A percentile compares a stretch with the other conserved stretches of the same genome.
Conservation (phyloP, 176 grass and related monocot genomes). For the Neostapfia colusana region DNA sequence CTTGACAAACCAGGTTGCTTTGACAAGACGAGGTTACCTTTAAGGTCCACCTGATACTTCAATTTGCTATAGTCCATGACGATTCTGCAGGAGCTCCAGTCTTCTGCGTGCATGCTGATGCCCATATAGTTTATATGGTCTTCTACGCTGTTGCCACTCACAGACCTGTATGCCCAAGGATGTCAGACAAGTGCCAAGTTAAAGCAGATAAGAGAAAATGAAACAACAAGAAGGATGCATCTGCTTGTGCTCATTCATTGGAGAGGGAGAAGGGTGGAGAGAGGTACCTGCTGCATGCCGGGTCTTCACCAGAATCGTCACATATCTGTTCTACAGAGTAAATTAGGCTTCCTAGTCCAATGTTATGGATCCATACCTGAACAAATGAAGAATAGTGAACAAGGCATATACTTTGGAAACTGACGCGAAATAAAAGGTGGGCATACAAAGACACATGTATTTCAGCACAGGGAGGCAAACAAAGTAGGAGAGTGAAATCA, state of each 20-base stretch:
- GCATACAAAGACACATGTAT: background rate
- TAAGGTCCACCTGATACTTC: conserved; percentile 71
- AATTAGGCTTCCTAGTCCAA: conserved; percentile 54
- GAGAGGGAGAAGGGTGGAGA: conserved; percentile 10
- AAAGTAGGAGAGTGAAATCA: background rate
- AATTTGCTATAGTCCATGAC: conserved; percentile 65
- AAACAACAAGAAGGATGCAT: background rate
- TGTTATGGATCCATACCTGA: conserved; percentile 70
- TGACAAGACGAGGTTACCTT: conserved; percentile 61
- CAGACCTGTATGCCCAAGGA: conserved; percentile 49
- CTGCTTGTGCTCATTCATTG: background rate
- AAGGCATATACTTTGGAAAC: background rate
- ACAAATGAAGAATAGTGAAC: background rate
- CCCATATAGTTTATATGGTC: conserved; percentile 76
- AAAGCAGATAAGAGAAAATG: background rate
- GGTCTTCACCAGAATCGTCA: conserved; percentile 73
- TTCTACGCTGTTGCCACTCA: conserved; percentile 53
- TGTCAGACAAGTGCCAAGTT: background rate
- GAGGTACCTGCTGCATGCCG: conserved; percentile 60
- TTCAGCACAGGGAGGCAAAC: background rate
- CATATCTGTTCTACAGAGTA: conserved; percentile 67
- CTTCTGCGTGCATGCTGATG: conserved; percentile 66
- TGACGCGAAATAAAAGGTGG: background rate
- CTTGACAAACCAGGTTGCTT: conserved; percentile 43
- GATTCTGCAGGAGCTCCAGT: conserved; percentile 69